Evolutionary conservation across 2,329 filamentous ascomycete species (phyloP), one percentile per base, ranked within the genome.

Genomic region (Malbranchea cinnamomea): DNA sequence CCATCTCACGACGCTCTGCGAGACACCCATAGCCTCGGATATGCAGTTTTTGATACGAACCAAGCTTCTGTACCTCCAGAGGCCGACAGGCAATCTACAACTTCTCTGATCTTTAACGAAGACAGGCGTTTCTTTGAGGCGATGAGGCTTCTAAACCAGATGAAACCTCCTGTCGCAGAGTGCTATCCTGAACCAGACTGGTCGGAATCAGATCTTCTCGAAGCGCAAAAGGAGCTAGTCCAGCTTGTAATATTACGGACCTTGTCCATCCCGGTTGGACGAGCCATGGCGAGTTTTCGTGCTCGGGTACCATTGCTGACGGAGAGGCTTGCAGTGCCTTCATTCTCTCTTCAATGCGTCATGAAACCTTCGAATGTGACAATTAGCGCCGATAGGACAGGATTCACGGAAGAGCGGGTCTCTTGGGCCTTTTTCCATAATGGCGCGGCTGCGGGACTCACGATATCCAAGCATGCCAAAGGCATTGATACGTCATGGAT

Each of bases 401-500:
- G 78, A 2, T 92, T 92, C 46, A 87, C 81, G 0, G 89, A 98
- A 56, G 89, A 98, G 45, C 95, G 92, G 53, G 83, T 93, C 23
- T 87, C 83, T 48, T 98, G 89, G 89, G 85, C 87, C 1, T 98
- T 94, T 56, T 98, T 98, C 56, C 89, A 98, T 50, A 83, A 91
- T 35, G 89, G 89, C 5, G 87, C 91, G 17, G 79, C 87, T n/a
- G 82, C 81, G 14, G 89, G 89, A 3, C 60, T 98, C 15, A 81
- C 84, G 34, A 92, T 98, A 30, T 93, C 89, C 4, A 78, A 76
- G 8, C 70, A 82, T 33, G 87, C 85, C 3, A 83, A 83, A 46
- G 87, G 87, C 3, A 95, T 98, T 38, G 89, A 98, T 48, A 94
- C 85, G 0, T 95, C 87, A 0, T 98, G 91, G 91, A 94, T 98